Base-by-base conservation (phyloP, 768 basidiomycete species). In the Amanita pseudoporphyria region DNA sequence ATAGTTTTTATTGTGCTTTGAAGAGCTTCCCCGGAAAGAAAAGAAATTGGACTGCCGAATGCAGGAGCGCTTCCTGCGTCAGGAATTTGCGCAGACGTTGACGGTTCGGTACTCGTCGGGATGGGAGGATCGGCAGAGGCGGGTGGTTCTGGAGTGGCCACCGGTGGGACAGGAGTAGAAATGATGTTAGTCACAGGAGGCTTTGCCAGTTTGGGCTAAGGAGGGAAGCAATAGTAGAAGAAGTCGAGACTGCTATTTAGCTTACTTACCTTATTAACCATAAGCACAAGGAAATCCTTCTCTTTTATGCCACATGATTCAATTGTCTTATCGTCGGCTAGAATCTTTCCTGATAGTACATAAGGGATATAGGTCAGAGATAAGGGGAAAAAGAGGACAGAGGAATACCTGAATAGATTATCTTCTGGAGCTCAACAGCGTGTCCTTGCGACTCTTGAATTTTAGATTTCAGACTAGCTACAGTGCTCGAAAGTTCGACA, bases 231-330 rank as follows among this genome's bases (percentile, higher is more conserved):
- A 64, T 40, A 24, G 67, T 22, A 22, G 68, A 58, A 39, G 70
- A 59, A 6, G 70, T 57, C 28, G 69, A 58, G 3, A 69, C 58
- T 4, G 10, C 9, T 24, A 26, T 9, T 68, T 36, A 18, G 33
- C 31, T 19, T 26, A 47, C 70, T 45, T 54, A 94, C 94, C 81
- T 96, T 98, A 45, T 92, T 80, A 30, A 97, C 89, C 95, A 98
- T 99, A 37, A 99, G 80, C n/a, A 99, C 96, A 53, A 98, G 71
- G 71, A 99, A 99, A 65, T 96, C 95, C 71, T 96, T 98, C 68
- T 98, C 95, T 71, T 96, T 94, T 73, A 98, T 88, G 47, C 85
- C 81, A 60, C 85, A 87, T 40, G 87, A 84, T 58, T 78, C 87
- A 31, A 99, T 77, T 1, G 85, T 86, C 72, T 93, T 94, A 52